phyloP scores from a whole-genome alignment of 352 stramenopile genomes.

The Globisporangium camurandrum region DNA sequence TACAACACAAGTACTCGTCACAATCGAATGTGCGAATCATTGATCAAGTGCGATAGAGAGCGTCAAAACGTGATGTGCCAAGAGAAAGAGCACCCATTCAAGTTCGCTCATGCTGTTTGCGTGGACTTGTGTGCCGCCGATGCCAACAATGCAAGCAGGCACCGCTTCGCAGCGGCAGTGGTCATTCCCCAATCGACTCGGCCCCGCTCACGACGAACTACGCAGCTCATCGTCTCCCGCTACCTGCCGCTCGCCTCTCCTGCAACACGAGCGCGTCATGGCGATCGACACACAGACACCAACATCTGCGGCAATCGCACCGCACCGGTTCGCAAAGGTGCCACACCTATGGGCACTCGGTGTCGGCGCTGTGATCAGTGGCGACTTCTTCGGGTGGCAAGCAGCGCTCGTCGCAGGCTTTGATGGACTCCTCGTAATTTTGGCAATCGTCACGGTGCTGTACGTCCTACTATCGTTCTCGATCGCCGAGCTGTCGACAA shows the following conservation, averaged over 20 bases:
- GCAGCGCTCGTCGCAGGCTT: conserved; percentile 44
- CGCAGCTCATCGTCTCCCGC: not conserved
- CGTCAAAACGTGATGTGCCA: not conserved
- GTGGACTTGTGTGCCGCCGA: not conserved
- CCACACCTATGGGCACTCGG: conserved; percentile 51
- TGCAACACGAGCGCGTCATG: not conserved
- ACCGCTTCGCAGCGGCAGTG: too few relatives aligned
- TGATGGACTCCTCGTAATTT: conserved; percentile 46
- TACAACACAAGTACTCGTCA: too few relatives aligned
- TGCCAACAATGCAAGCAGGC: not conserved
- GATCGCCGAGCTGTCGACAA: conserved; percentile 60
- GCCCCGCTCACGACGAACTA: not conserved
- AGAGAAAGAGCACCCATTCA: not conserved
- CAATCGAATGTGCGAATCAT: too few relatives aligned
- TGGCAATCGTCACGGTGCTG: conserved; percentile 46
- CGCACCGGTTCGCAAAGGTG: conserved; percentile 41
- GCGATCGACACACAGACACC: conserved; percentile 5
- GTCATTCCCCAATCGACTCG: not conserved
- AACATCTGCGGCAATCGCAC: not conserved
- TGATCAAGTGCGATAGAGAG: too few relatives aligned
- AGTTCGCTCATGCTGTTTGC: too few relatives aligned
- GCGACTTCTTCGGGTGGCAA: conserved; percentile 67
- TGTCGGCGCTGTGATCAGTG: conserved; percentile 45
- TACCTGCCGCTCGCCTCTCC: not conserved
- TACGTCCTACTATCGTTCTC: conserved; percentile 66